Evolutionary conservation across 2,329 filamentous ascomycete genomes (phyloP).

Genomic region (Alternaria atra): DNA sequence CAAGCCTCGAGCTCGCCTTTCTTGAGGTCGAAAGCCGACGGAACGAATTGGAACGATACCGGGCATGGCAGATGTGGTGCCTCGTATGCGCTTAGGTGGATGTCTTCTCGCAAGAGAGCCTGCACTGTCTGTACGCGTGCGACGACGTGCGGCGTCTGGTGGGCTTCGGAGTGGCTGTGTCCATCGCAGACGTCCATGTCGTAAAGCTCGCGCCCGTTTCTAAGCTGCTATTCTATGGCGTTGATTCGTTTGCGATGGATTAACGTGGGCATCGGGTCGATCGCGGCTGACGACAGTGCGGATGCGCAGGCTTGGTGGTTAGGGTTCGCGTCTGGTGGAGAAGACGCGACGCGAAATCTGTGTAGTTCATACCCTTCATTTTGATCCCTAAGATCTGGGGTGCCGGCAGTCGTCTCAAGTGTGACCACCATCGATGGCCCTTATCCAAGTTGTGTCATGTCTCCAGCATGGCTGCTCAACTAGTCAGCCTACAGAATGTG

Average conservation of each 20-base stretch:
- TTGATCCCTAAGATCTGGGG: neutral
- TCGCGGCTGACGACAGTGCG: neutral
- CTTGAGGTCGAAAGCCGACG: constrained; percentile 43
- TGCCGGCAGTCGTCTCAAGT: neutral
- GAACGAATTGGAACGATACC: constrained; percentile 33
- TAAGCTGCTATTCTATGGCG: neutral
- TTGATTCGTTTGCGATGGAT: neutral
- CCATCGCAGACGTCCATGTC: too few species aligned
- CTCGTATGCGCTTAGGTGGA: constrained; percentile 7
- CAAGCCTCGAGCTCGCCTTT: constrained; percentile 58
- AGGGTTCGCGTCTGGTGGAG: constrained; percentile 7
- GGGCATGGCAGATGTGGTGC: neutral
- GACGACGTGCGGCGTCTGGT: constrained; percentile 3
- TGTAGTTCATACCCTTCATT: constrained; percentile 7
- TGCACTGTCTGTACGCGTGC: constrained; percentile 7
- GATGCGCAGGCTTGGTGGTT: neutral
- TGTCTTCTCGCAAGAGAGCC: constrained; percentile 15
- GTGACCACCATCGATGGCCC: neutral
- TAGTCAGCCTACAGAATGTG: neutral
- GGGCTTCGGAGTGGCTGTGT: neutral
- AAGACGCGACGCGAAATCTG: constrained; percentile 23
- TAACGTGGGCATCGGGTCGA: neutral
- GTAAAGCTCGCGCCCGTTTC: neutral
- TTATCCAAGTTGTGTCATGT: constrained; percentile 1
- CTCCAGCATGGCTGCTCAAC: neutral